phyloP scores from a whole-genome alignment of 768 basidiomycete genomes.

The Panellus pusillus region DNA sequence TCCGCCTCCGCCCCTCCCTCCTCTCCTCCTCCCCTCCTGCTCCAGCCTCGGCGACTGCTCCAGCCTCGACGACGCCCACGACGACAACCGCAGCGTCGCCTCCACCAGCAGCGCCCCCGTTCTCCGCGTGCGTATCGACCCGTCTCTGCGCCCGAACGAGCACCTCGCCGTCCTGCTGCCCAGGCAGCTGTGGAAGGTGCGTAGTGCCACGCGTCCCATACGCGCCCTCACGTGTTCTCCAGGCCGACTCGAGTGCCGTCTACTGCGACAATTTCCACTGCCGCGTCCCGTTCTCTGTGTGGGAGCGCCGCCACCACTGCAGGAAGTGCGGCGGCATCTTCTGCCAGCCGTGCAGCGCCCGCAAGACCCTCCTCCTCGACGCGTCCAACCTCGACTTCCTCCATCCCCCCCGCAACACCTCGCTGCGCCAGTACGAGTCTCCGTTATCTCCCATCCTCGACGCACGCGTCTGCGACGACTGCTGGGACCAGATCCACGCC shows the following conservation, averaged over 20 bases:
- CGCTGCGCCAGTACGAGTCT: constrained; percentile 56
- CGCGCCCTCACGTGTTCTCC: constrained; percentile 18
- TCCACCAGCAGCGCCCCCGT: constrained; percentile 32
- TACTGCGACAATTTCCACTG: constrained; percentile 77
- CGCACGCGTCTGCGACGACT: constrained; percentile 76
- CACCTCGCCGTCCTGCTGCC: constrained; percentile 78
- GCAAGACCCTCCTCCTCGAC: constrained; percentile 66
- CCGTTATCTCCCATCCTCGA: constrained; percentile 57
- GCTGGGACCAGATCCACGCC: constrained; percentile 72
- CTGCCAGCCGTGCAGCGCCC: constrained; percentile 62
- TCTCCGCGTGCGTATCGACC: constrained; percentile 28
- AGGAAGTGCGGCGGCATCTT: constrained; percentile 83
- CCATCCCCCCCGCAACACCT: constrained; percentile 67
- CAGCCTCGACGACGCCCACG: not conserved
- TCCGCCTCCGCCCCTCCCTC: constrained; percentile 29
- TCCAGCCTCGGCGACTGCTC: constrained; percentile 26
- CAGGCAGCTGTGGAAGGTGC: constrained; percentile 73
- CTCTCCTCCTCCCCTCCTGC: constrained; percentile 35
- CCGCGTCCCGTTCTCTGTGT: constrained; percentile 59
- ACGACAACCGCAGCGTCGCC: constrained; percentile 24
- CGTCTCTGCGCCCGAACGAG: constrained; percentile 52
- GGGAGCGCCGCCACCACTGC: constrained; percentile 81
- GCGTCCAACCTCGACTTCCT: constrained; percentile 70
- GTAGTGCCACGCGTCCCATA: constrained; percentile 12
- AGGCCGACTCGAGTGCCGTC: constrained; percentile 63